Conservation (phyloP, 805 yeast species). For the Yamadazyma sp. region DNA sequence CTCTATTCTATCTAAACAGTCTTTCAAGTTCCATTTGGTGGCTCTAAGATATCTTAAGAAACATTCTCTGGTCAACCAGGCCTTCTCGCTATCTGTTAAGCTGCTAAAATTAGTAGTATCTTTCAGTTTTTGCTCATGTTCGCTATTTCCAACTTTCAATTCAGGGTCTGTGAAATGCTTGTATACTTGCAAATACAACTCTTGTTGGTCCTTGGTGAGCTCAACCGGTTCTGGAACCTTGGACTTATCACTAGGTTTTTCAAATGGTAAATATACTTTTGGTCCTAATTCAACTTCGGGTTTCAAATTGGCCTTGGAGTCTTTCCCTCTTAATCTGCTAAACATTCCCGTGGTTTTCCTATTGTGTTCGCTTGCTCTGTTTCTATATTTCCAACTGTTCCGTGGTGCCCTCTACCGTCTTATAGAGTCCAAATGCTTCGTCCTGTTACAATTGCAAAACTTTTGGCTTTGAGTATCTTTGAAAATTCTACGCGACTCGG, state of each 20-base stretch:
- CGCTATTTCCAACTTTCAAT: slow-evolving; percentile 48
- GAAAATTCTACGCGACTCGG: too few relatives aligned
- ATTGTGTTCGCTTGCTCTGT: too few relatives aligned
- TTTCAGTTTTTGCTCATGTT: slow-evolving; percentile 42
- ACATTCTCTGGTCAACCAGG: slow-evolving; percentile 94
- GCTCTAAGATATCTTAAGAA: slow-evolving; percentile 87
- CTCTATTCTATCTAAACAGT: slow-evolving; percentile 71
- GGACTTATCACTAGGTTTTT: slow-evolving; percentile 28
- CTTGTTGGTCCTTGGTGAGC: slow-evolving; percentile 53
- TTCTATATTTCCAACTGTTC: too few relatives aligned
- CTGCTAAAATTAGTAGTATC: slow-evolving; percentile 22
- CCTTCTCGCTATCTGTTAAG: slow-evolving; percentile 54
- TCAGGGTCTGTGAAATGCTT: slow-evolving; percentile 56
- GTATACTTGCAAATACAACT: slow-evolving; percentile 61
- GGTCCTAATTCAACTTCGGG: slow-evolving; percentile 8
- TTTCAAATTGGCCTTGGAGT: slow-evolving; percentile 9
- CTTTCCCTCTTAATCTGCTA: slow-evolving; percentile 16
- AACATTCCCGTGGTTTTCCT: too few relatives aligned
- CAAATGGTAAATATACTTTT: slow-evolving; percentile 18
- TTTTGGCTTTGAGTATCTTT: too few relatives aligned
- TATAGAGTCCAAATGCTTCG: too few relatives aligned
- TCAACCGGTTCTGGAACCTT: slow-evolving; percentile 47
- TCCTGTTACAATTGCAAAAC: too few relatives aligned
- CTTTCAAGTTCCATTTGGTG: slow-evolving; percentile 78
- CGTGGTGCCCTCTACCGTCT: too few relatives aligned